Percentiles rank a stretch among this genome's conserved stretches.
Conservation (phyloP, 2,329 filamentous ascomycete species). For the Penicillium sp. region DNA sequence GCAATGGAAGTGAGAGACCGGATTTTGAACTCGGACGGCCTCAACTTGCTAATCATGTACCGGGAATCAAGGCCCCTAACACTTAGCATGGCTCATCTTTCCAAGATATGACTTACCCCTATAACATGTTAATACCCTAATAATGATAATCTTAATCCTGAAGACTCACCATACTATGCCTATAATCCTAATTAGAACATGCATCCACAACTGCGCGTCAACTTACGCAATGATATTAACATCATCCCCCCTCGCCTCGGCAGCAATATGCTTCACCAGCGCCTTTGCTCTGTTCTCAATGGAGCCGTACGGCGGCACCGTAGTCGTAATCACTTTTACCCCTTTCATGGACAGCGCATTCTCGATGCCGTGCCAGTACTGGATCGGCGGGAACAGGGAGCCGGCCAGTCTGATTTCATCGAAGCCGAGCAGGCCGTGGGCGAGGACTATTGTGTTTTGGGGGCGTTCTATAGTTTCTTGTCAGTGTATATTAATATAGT, state of each 20-base stretch:
- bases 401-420: conserved; percentile 58
- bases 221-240: conserved; percentile 64
- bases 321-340: conserved; percentile 58
- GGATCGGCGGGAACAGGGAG: conserved; percentile 52
- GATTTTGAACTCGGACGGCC: conserved; percentile 67
- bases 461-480: conserved; percentile 32
- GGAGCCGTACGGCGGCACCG: conserved; percentile 56
- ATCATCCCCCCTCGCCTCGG: conserved; percentile 51
- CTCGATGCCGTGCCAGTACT: conserved; percentile 63
- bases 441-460: conserved; percentile 58
- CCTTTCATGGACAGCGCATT: conserved; percentile 55
- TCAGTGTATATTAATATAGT: conserved; percentile 3
- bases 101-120: conserved; percentile 30
- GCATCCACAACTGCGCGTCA: not conserved
- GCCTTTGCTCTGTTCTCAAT: conserved; percentile 56
- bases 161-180: conserved; percentile 46
- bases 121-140: not conserved
- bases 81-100: not conserved
- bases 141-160: not conserved
- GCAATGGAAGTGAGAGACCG: conserved; percentile 63
- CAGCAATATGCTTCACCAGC: conserved; percentile 51
- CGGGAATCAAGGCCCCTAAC: conserved; percentile 59
- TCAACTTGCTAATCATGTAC: conserved; percentile 60
- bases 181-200: too few relatives aligned
- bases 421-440: conserved; percentile 64